phyloP scores from a whole-genome alignment of 139 green algal species.

The Marvania coccoides region DNA sequence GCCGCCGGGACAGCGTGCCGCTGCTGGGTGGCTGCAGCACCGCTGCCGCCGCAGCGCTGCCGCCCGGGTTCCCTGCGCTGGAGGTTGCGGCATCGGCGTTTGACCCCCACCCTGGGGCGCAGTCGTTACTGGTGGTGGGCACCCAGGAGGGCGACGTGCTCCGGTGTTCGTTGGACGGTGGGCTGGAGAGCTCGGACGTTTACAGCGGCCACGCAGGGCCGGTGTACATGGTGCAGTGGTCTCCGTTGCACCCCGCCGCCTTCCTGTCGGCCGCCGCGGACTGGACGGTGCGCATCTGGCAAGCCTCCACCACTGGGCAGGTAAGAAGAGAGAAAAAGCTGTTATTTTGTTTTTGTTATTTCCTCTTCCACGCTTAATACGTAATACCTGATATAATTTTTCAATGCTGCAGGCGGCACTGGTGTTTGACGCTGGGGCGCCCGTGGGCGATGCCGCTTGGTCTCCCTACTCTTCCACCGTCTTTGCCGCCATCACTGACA shows the following conservation, averaged over 20 bases:
- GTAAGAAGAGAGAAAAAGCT: no score
- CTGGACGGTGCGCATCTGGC: constrained; percentile 82
- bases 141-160: constrained; percentile 78
- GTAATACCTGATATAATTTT: no score
- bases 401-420: constrained; percentile 32
- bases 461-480: constrained; percentile 76
- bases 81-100: no score
- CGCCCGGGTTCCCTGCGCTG: no score
- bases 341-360: neutral
- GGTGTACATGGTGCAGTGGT: constrained; percentile 84
- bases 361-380: neutral
- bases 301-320: constrained; percentile 2
- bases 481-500: constrained; percentile 75
- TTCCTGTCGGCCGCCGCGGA: constrained; percentile 88
- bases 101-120: no score
- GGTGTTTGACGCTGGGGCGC: constrained; percentile 58
- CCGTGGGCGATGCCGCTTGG: constrained; percentile 85
- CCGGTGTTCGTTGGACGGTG: constrained; percentile 50
- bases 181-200: neutral
- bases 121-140: constrained; percentile 73
- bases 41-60: no score
- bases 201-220: constrained; percentile 50
- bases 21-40: no score
- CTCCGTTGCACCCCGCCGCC: constrained; percentile 58
- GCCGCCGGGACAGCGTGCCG: neutral